These are phyloP conservation scores for Pleurotus salmoneostramineus DNA, from an alignment of 768 basidiomycete genomes.

Conservation along the genomic window DNA sequence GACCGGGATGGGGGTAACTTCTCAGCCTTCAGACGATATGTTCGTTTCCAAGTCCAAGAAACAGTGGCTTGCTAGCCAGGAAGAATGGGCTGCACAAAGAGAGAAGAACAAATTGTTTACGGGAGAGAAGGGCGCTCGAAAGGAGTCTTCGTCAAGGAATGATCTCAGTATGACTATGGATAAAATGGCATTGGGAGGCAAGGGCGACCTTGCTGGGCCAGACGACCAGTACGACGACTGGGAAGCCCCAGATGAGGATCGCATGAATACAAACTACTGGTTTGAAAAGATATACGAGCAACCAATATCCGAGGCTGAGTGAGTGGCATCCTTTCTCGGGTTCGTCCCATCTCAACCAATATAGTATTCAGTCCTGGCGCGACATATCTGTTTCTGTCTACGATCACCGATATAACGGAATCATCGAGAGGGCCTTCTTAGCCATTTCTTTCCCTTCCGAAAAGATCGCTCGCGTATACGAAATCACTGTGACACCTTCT, in stretches of 20 bases:
- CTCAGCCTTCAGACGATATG: slow-evolving; percentile 17
- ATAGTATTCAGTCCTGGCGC: slow-evolving; percentile 38
- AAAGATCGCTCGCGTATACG: slow-evolving; percentile 41
- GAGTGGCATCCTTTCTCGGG: slow-evolving; percentile 17
- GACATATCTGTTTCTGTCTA: slow-evolving; percentile 57
- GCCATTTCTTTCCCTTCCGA: slow-evolving; percentile 51
- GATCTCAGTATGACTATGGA: slow-evolving; percentile 62
- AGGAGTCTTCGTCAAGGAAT: slow-evolving; percentile 47
- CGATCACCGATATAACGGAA: slow-evolving; percentile 63
- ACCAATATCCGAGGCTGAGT: slow-evolving; percentile 49
- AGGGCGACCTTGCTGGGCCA: slow-evolving; percentile 36
- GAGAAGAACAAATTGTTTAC: neutral
- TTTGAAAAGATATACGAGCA: slow-evolving; percentile 55
- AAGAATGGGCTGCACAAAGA: slow-evolving; percentile 3
- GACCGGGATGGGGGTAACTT: slow-evolving; percentile 9
- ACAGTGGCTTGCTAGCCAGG: neutral
- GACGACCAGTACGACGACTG: slow-evolving; percentile 9
- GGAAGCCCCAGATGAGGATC: slow-evolving; percentile 49
- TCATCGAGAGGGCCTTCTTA: slow-evolving; percentile 44
- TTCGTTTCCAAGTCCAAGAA: neutral
- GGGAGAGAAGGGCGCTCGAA: slow-evolving; percentile 14
- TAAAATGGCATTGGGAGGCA: slow-evolving; percentile 60
- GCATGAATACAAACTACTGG: slow-evolving; percentile 75
- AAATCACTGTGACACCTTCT: slow-evolving; percentile 28
- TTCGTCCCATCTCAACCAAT: neutral